Percentiles rank a stretch among this genome's conserved stretches.
Conservation (phyloP, 2,329 filamentous ascomycete species). For the Fusarium buxicola region DNA sequence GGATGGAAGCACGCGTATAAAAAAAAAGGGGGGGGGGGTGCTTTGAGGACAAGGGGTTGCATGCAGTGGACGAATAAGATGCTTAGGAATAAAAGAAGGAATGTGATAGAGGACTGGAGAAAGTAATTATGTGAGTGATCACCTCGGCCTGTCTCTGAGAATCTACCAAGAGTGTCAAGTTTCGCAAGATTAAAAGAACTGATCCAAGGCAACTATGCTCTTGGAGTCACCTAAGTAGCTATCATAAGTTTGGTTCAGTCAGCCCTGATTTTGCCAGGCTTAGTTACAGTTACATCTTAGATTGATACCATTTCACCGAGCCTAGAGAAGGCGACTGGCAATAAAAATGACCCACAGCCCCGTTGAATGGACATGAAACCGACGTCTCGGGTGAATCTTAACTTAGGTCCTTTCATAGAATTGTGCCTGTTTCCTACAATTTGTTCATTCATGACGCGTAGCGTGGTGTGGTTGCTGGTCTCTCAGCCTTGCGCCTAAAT, state of each 20-base stretch:
- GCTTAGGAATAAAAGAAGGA: slow-evolving; percentile 11
- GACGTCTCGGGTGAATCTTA: not conserved
- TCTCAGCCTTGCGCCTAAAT: slow-evolving; percentile 51
- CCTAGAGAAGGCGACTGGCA: not conserved
- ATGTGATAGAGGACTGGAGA: not conserved
- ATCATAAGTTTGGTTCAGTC: too few relatives aligned
- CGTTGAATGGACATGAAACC: not conserved
- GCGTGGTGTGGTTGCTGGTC: slow-evolving; percentile 29
- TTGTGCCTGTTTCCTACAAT: not conserved
- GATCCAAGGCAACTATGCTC: too few relatives aligned
- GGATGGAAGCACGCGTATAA: not conserved
- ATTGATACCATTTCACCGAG: too few relatives aligned
- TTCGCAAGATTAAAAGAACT: too few relatives aligned
- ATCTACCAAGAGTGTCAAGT: too few relatives aligned
- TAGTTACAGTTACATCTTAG: too few relatives aligned
- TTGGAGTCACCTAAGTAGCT: too few relatives aligned
- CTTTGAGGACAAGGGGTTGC: not conserved
- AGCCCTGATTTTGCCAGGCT: too few relatives aligned
- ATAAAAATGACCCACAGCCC: not conserved
- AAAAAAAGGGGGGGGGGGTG: too few relatives aligned
- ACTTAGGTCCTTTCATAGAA: slow-evolving; percentile 3
- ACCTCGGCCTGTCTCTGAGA: not conserved
- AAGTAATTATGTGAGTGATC: not conserved
- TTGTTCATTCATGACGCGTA: slow-evolving; percentile 29
- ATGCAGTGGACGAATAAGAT: not conserved